Percentiles rank a stretch among this genome's conserved stretches.
Conservation (phyloP, 257 asterid genomes). For the Solanum piurae region DNA sequence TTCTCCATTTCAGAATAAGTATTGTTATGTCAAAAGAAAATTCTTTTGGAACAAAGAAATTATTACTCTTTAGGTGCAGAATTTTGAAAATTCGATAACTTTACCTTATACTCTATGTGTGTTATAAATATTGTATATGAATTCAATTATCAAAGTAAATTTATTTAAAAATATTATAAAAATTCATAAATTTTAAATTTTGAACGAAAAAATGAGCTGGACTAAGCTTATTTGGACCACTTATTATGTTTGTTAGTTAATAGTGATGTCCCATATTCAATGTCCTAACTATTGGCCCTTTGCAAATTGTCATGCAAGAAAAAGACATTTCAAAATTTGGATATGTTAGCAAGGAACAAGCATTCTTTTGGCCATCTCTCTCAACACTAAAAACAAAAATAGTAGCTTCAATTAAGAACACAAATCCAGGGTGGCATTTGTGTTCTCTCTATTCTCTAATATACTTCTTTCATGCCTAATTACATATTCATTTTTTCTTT, state of each 20-base stretch:
- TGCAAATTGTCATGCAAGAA: background rate
- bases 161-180: too few relatives aligned
- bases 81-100: too few relatives aligned
- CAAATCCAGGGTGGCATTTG: background rate
- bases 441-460: background rate
- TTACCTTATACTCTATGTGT: too few relatives aligned
- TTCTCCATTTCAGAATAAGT: too few relatives aligned
- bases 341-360: background rate
- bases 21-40: too few relatives aligned
- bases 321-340: background rate
- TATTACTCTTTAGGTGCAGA: too few relatives aligned
- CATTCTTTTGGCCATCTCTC: background rate
- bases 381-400: background rate
- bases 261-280: background rate
- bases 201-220: background rate
- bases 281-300: background rate
- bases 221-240: background rate
- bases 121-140: too few relatives aligned
- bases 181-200: too few relatives aligned
- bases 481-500: rapidly evolving
- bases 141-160: too few relatives aligned
- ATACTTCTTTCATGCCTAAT: too few relatives aligned
- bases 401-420: background rate
- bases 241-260: background rate
- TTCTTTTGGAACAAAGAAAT: too few relatives aligned